These are phyloP conservation scores for Benincasa hispida DNA, from an alignment of 306 rosid genomes.

Conservation along the genomic window DNA sequence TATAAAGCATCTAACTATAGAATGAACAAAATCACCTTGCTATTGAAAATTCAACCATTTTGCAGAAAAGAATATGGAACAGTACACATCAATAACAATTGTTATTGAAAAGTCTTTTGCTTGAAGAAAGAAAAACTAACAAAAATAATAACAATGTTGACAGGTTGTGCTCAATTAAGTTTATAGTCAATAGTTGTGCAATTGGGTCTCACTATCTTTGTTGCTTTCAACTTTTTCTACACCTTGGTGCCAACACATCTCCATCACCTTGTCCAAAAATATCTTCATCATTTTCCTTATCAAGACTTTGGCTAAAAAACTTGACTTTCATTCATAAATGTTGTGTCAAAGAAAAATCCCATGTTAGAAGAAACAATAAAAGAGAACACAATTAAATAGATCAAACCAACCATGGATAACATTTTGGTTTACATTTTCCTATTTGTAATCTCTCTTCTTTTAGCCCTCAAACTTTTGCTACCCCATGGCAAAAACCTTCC, in stretches of 20 bases:
- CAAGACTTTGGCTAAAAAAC: background rate
- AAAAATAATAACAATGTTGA: background rate
- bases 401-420: background rate
- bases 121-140: too few species aligned
- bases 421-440: background rate
- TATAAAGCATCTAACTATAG: too few species aligned
- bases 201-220: background rate
- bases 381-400: background rate
- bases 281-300: background rate
- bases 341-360: background rate
- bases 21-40: too few species aligned
- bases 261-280: background rate
- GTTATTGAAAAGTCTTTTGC: too few species aligned
- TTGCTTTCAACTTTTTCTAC: background rate
- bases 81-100: background rate
- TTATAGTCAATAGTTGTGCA: background rate
- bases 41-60: too few species aligned
- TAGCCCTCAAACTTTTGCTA: slow-evolving; percentile 18
- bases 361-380: background rate
- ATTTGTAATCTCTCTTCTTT: background rate
- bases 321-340: background rate
- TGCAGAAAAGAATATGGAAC: background rate
- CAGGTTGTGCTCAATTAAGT: background rate
- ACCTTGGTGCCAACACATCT: background rate
- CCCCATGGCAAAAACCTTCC: too few species aligned